phyloP scores from a whole-genome alignment of 345 rosid genomes.

The Barbarea vulgaris region DNA sequence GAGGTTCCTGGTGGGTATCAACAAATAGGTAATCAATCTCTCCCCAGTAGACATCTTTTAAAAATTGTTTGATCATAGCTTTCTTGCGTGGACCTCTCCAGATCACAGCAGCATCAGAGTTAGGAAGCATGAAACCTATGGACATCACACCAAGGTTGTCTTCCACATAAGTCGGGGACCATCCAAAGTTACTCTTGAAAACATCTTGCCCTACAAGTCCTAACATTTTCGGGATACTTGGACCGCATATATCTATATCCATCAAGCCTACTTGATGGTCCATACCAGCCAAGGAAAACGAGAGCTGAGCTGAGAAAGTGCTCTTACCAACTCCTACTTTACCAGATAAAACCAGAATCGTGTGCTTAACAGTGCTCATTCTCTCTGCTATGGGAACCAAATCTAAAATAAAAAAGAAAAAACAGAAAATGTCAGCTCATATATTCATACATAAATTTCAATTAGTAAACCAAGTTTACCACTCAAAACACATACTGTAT shows the following conservation, averaged over 20 bases:
- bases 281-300: constrained; percentile 81
- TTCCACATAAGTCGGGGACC: constrained; percentile 95
- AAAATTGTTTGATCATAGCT: constrained; percentile 84
- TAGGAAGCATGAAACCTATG: constrained; percentile 95
- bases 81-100: constrained; percentile 98
- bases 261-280: constrained; percentile 90
- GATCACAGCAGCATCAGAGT: constrained; percentile 90
- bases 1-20: constrained; percentile 98
- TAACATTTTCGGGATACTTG: constrained; percentile 96
- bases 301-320: constrained; percentile 88
- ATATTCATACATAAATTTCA: neutral
- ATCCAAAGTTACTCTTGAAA: constrained; percentile 97
- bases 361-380: constrained; percentile 93
- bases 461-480: neutral
- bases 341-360: constrained; percentile 83
- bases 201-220: constrained; percentile 92
- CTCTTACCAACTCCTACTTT: constrained; percentile 99
- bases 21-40: constrained; percentile 88
- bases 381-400: constrained; percentile 88
- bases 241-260: constrained; percentile 94
- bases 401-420: constrained; percentile 50
- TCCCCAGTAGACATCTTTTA: constrained; percentile 92
- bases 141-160: constrained; percentile 98
- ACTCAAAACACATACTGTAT: neutral
- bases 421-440: neutral